Evolutionary conservation across 2,329 filamentous ascomycete species (phyloP), one percentile per base, ranked within the genome.

Genomic region (Venturiaceae sp.): DNA sequence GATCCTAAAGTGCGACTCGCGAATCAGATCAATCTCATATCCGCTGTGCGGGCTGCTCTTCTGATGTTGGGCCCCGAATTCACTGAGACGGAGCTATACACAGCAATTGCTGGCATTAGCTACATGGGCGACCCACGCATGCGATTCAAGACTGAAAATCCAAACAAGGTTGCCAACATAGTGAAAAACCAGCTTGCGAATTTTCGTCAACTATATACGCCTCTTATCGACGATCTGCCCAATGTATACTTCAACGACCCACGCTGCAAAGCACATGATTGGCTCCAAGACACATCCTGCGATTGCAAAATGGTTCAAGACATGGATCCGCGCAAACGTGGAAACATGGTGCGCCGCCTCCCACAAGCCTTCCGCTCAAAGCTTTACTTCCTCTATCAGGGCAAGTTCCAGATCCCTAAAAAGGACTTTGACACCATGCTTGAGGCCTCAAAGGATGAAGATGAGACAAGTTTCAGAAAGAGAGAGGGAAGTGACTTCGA

Each of bases 91-190:
- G 81, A 96, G 64, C 78, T 99, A 1, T 99, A 96, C 73, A 87
- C 83, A 64, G 94, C 90, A 21, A 96, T 99, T 61, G 88, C 94
- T 0, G 87, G 89, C 23, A 86, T 99, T 63, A 95, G 89, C 67
- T 99, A 99, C 71, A 83, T 95, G 64, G 94, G 94, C 34, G 94
- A 99, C 68, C 90, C 92, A n/a, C 88, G 94, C 63, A 99, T 99
- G 94, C 79, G 85, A 1, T 80, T 96, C 44, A 87, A 89, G 2
- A 90, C 90, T 1, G 94, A 99, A 71, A 90, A 97, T 68, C 91
- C 90, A 33, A 84, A 85, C 68, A 99, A 99, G 73, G 90, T 99
- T 21, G 81, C 83, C 66, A 97, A 97, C 71, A 99, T 99, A 65
- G 94, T 99, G 32, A 84, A 84, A 52, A 86, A 95, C 68, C 96